A percentile compares a stretch with the other conserved stretches of the same genome.
phyloP scores from a whole-genome alignment of 164 flowering plant species.

The Cinnamomum micranthum region DNA sequence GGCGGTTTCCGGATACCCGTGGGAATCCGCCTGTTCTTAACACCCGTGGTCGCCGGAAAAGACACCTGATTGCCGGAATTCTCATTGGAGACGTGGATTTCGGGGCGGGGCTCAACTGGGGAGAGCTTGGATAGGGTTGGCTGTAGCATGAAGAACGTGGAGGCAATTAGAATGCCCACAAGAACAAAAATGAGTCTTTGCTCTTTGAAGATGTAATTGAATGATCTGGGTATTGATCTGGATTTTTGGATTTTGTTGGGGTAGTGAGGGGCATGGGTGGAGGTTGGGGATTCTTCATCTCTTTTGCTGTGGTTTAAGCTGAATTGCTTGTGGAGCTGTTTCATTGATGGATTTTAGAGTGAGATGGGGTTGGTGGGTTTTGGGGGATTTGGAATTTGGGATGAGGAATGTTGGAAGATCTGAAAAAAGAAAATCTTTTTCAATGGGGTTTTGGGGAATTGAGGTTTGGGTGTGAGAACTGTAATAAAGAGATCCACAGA shows the following conservation, averaged over 20 bases:
- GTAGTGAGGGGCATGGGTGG: conserved; percentile 29
- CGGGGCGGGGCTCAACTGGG: conserved; percentile 25
- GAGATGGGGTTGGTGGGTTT: neutral
- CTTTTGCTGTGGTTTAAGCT: conserved; percentile 33
- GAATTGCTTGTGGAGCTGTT: conserved; percentile 71
- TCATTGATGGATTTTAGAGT: conserved; percentile 32
- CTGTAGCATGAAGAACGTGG: conserved; percentile 79
- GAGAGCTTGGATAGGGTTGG: conserved; percentile 45
- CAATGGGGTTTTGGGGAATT: no score
- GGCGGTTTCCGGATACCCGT: conserved; percentile 45
- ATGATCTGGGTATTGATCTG: conserved; percentile 69
- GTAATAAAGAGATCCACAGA: no score
- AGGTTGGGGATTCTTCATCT: conserved; percentile 48
- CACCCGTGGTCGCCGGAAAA: neutral
- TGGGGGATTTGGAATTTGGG: neutral
- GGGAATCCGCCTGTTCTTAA: conserved; percentile 49
- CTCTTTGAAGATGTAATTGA: conserved; percentile 68
- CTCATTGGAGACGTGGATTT: conserved; percentile 5
- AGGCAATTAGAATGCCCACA: conserved; percentile 78
- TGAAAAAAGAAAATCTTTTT: no score
- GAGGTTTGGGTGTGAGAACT: no score
- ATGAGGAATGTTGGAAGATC: neutral
- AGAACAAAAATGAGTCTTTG: conserved; percentile 81
- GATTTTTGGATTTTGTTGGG: conserved; percentile 54
- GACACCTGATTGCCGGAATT: neutral